Percentiles rank a stretch among this genome's conserved stretches.
Conservation (phyloP, 2,329 filamentous ascomycete genomes). For the Exophiala sp. region DNA sequence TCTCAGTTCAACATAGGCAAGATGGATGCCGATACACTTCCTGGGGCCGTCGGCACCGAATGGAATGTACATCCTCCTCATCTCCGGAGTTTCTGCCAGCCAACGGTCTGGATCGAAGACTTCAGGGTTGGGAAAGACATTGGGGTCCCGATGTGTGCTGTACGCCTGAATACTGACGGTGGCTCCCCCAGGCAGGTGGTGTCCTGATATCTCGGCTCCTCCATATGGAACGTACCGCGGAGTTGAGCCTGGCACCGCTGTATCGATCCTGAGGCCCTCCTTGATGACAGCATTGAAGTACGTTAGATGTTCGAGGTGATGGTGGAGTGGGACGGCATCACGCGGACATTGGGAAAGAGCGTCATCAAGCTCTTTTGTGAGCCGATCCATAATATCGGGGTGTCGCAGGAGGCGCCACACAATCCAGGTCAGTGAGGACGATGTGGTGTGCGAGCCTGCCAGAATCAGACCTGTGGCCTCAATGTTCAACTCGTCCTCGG, state of each 20-base stretch:
- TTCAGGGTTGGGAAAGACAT: slow-evolving; percentile 10
- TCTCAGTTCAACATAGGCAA: slow-evolving; percentile 9
- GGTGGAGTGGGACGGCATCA: not conserved
- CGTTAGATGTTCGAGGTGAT: slow-evolving; percentile 3
- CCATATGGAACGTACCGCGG: slow-evolving; percentile 6
- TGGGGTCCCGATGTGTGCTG: slow-evolving; percentile 13
- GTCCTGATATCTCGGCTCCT: no score
- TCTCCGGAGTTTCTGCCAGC: slow-evolving; percentile 9
- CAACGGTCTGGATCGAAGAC: slow-evolving; percentile 13
- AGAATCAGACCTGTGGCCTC: slow-evolving; percentile 6
- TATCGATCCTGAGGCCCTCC: slow-evolving; percentile 7
- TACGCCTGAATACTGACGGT: slow-evolving; percentile 15
- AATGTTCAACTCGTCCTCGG: slow-evolving; percentile 11
- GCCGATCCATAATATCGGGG: not conserved
- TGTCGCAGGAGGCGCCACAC: slow-evolving; percentile 8
- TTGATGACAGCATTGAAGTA: slow-evolving; percentile 9
- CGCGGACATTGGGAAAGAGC: not conserved
- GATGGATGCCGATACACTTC: slow-evolving; percentile 9
- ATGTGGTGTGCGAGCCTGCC: slow-evolving; percentile 6
- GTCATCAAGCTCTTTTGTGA: not conserved
- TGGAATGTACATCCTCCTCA: slow-evolving; percentile 7
- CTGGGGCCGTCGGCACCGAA: slow-evolving; percentile 8
- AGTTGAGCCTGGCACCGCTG: slow-evolving; percentile 7
- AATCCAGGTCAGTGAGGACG: slow-evolving; percentile 10
- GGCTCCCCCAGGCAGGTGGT: not conserved